phyloP scores from a whole-genome alignment of 768 basidiomycete species.

The Lentinula detonsa region DNA sequence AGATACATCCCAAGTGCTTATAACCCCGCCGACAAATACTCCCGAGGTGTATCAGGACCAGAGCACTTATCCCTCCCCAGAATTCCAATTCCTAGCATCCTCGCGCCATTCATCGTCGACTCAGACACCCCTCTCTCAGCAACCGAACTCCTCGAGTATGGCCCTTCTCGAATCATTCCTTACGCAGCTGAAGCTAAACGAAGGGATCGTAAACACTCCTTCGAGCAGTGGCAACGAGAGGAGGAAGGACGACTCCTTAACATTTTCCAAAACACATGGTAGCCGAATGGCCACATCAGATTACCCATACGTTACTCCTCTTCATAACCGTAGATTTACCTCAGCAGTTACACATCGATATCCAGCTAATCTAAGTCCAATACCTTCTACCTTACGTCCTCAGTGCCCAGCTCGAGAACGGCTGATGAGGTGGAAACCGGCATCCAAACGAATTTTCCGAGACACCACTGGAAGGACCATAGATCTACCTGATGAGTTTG shows the following conservation, averaged over 20 bases:
- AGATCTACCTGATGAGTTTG: no score
- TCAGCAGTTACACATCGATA: no score
- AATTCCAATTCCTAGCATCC: slow-evolving; percentile 7
- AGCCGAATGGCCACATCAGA: not conserved
- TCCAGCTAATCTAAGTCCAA: no score
- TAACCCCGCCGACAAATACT: slow-evolving; percentile 18
- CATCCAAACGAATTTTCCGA: no score
- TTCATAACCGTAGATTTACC: not conserved
- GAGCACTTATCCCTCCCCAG: slow-evolving; percentile 7
- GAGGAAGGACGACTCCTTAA: not conserved
- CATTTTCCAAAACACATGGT: not conserved
- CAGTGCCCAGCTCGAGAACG: no score
- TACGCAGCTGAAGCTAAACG: not conserved
- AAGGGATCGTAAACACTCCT: not conserved
- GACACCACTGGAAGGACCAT: no score
- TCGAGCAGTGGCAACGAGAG: not conserved
- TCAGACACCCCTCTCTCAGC: not conserved
- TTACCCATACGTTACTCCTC: not conserved
- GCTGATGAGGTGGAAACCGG: no score
- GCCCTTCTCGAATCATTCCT: not conserved
- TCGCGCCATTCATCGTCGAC: not conserved
- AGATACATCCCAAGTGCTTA: slow-evolving; percentile 8
- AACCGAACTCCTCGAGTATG: not conserved
- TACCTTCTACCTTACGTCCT: no score
- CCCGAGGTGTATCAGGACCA: slow-evolving; percentile 8